These are phyloP conservation scores for Saposhnikovia divaricata DNA, from an alignment of 129 eudicot species.

Conservation along the genomic window DNA sequence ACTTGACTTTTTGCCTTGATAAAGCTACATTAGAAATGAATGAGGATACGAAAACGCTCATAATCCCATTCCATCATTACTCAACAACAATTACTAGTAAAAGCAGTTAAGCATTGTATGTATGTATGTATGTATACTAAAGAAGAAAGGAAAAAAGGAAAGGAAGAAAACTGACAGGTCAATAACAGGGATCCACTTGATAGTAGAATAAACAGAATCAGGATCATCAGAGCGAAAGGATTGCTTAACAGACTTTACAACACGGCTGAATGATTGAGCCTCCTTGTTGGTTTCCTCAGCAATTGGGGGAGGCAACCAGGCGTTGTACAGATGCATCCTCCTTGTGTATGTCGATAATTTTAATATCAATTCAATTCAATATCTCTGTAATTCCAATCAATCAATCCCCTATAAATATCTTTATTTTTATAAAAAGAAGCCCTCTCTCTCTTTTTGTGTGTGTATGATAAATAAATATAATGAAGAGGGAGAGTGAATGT, in stretches of 20 bases:
- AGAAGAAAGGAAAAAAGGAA: not conserved
- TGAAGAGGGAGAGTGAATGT: not conserved
- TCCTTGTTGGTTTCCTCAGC: slow-evolving; percentile 74
- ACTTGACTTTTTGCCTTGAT: slow-evolving; percentile 93
- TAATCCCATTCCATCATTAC: not conserved
- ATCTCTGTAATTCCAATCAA: not conserved
- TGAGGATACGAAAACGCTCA: not conserved
- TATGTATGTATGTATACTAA: not conserved
- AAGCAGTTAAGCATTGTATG: not conserved
- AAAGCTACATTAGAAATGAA: slow-evolving; percentile 40
- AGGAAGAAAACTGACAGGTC: slow-evolving; percentile 50
- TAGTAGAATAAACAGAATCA: slow-evolving; percentile 87
- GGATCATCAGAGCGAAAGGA: slow-evolving; percentile 49
- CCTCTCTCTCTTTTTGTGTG: too few species aligned
- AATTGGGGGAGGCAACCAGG: slow-evolving; percentile 93
- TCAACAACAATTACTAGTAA: not conserved
- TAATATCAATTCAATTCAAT: not conserved
- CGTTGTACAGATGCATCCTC: slow-evolving; percentile 80
- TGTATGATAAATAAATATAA: too few species aligned
- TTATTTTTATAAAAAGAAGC: too few species aligned
- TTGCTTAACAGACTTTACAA: slow-evolving; percentile 61
- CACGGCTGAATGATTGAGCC: slow-evolving; percentile 65
- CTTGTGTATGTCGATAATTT: not conserved
- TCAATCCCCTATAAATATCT: not conserved
- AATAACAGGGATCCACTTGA: slow-evolving; percentile 84